A percentile compares a stretch with the other conserved stretches of the same genome.
Evolutionary conservation across 352 stramenopile species (phyloP).

Genomic region (Pythium phragmitis): DNA sequence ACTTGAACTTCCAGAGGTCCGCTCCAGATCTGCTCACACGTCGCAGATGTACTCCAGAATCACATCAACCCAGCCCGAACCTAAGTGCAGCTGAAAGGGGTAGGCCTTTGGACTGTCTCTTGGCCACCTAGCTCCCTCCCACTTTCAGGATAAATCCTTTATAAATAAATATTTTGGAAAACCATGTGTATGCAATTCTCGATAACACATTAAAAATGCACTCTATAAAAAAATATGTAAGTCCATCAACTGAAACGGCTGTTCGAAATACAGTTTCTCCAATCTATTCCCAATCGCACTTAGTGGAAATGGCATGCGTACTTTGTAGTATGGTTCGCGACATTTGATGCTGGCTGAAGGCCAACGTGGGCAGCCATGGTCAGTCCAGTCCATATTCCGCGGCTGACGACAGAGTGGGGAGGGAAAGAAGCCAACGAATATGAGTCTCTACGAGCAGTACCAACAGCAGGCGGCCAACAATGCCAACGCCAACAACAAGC

Average conservation of each 20-base stretch:
- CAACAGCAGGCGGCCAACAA: constrained; percentile 4
- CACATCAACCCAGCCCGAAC: constrained; percentile 1
- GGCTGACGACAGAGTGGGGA: constrained; percentile 1
- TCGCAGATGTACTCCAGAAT: neutral
- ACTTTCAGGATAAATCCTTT: neutral
- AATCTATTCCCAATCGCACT: neutral
- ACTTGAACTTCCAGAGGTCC: too few species aligned
- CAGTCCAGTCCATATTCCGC: constrained; percentile 13
- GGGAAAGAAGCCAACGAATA: neutral
- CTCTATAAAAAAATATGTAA: neutral
- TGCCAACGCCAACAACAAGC: constrained; percentile 13
- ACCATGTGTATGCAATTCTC: neutral
- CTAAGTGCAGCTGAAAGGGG: constrained; percentile 10
- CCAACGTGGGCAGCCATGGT: neutral
- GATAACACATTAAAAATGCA: neutral
- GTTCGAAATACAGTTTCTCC: neutral
- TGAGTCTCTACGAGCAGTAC: constrained; percentile 20
- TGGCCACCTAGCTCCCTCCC: constrained; percentile 5
- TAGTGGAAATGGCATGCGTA: neutral
- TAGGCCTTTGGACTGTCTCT: constrained; percentile 22
- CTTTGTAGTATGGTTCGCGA: neutral
- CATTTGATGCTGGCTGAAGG: neutral
- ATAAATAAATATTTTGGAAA: too few species aligned
- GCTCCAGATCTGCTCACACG: too few species aligned
- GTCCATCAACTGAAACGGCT: constrained; percentile 12